These are phyloP conservation scores for Rhodocollybia butyracea DNA, from an alignment of 768 basidiomycete genomes.

Conservation along the genomic window DNA sequence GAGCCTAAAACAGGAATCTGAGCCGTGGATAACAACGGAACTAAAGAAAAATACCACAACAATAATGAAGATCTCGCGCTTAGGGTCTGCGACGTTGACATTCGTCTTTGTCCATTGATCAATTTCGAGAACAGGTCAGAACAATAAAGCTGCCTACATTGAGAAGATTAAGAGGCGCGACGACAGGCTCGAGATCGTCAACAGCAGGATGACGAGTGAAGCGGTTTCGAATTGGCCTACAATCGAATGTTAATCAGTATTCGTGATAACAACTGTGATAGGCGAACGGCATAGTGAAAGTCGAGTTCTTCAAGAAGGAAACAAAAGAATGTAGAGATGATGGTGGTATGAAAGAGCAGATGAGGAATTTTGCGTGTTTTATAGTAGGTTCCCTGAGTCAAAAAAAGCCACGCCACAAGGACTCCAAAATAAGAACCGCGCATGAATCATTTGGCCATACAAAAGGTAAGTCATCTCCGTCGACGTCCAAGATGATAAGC, in stretches of 20 bases:
- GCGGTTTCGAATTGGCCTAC: too few species aligned
- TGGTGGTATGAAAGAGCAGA: not conserved
- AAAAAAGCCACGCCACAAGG: not conserved
- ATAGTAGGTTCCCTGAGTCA: too few species aligned
- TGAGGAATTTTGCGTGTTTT: not conserved
- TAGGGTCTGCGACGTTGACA: too few species aligned
- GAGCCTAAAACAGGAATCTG: not conserved
- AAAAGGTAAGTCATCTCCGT: not conserved
- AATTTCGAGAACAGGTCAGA: too few species aligned
- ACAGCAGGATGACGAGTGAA: not conserved
- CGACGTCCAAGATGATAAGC: too few species aligned
- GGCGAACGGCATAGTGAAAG: not conserved
- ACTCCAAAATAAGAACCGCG: not conserved
- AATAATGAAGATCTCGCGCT: too few species aligned
- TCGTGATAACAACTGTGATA: too few species aligned
- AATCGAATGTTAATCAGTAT: too few species aligned
- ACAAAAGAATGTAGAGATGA: not conserved
- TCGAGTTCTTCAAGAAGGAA: not conserved
- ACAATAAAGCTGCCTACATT: not conserved
- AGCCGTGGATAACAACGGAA: too few species aligned
- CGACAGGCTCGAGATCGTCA: not conserved
- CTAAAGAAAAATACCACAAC: too few species aligned
- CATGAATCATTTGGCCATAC: too few species aligned
- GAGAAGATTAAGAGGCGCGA: not conserved
- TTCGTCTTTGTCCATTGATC: too few species aligned